phyloP scores from a whole-genome alignment of 495 filamentous ascomycete genomes.

The Neohortaea acidophila region DNA sequence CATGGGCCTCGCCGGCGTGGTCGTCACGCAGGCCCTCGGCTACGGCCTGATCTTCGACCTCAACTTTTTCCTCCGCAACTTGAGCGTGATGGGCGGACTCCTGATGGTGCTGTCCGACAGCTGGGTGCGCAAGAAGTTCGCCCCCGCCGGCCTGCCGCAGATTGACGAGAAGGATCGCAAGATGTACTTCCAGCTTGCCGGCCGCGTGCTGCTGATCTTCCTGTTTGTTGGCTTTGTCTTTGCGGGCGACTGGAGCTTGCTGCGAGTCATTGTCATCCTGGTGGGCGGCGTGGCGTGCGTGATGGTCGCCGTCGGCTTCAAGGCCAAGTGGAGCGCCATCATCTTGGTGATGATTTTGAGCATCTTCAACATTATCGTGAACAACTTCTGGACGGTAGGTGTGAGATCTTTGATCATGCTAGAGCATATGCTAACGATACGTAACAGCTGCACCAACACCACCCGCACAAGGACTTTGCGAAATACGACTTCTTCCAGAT shows the following conservation, averaged over 20 bases:
- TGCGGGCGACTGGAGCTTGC: slow-evolving; percentile 79
- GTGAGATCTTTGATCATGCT: neutral
- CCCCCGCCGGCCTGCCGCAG: slow-evolving; percentile 82
- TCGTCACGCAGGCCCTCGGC: slow-evolving; percentile 88
- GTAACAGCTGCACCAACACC: slow-evolving; percentile 79
- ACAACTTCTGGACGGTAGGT: slow-evolving; percentile 99
- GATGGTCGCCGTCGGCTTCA: slow-evolving; percentile 98
- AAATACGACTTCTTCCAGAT: slow-evolving; percentile 99
- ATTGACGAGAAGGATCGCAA: slow-evolving; percentile 98
- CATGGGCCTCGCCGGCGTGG: slow-evolving; percentile 72
- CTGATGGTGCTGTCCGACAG: slow-evolving; percentile 96
- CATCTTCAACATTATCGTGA: slow-evolving; percentile 90
- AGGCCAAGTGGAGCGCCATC: slow-evolving; percentile 95
- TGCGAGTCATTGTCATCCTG: slow-evolving; percentile 64
- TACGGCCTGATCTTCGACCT: slow-evolving; percentile 98
- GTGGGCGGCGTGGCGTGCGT: slow-evolving; percentile 83
- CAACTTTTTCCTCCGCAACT: slow-evolving; percentile 98
- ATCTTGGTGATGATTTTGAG: slow-evolving; percentile 87
- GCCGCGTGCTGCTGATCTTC: slow-evolving; percentile 91
- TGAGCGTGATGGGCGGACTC: slow-evolving; percentile 90
- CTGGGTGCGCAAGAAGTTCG: slow-evolving; percentile 94
- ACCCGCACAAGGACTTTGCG: slow-evolving; percentile 98
- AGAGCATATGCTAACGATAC: slow-evolving; percentile 4
- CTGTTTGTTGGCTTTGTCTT: slow-evolving; percentile 94
- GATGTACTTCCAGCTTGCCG: slow-evolving; percentile 98